Percentiles rank a stretch among this genome's conserved stretches.
Evolutionary conservation across 2,329 filamentous ascomycete species (phyloP).

Genomic region (Penicillium polonicum): DNA sequence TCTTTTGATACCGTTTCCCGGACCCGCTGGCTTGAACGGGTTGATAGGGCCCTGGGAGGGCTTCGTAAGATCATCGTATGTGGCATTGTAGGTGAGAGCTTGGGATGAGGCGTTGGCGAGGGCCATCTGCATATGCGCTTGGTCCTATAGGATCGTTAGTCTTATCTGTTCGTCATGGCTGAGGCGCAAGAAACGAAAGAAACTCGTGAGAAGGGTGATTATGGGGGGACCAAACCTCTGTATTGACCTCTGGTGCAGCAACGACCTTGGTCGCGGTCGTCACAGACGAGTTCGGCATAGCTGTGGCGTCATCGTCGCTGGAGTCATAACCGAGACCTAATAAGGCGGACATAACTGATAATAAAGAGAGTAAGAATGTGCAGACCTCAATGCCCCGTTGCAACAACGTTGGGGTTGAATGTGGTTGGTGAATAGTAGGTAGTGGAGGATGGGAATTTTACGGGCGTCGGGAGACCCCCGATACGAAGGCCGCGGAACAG

Average conservation of each 20-base stretch:
- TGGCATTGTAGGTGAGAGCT: conserved; percentile 55
- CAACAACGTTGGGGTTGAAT: conserved; percentile 5
- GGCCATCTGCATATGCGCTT: conserved; percentile 51
- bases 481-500: conserved; percentile 22
- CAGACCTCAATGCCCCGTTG: conserved; percentile 3
- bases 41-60: conserved; percentile 69
- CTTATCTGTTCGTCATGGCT: conserved; percentile 21
- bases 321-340: conserved; percentile 48
- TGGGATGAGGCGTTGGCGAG: conserved; percentile 53
- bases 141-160: conserved; percentile 48
- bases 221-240: conserved; percentile 54
- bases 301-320: conserved; percentile 48
- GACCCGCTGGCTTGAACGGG: conserved; percentile 66
- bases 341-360: conserved; percentile 43
- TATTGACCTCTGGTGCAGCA: conserved; percentile 54
- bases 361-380: not conserved
- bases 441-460: conserved; percentile 31
- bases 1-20: conserved; percentile 60
- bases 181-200: not conserved
- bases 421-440: conserved; percentile 13
- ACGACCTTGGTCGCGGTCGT: conserved; percentile 42
- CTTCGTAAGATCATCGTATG: conserved; percentile 69
- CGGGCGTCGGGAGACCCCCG: conserved; percentile 28
- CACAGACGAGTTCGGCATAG: conserved; percentile 25
- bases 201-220: conserved; percentile 1